Percentiles rank a stretch among this genome's conserved stretches.
Evolutionary conservation across 2,329 filamentous ascomycete species (phyloP).

Genomic region (Monilinia aucupariae): DNA sequence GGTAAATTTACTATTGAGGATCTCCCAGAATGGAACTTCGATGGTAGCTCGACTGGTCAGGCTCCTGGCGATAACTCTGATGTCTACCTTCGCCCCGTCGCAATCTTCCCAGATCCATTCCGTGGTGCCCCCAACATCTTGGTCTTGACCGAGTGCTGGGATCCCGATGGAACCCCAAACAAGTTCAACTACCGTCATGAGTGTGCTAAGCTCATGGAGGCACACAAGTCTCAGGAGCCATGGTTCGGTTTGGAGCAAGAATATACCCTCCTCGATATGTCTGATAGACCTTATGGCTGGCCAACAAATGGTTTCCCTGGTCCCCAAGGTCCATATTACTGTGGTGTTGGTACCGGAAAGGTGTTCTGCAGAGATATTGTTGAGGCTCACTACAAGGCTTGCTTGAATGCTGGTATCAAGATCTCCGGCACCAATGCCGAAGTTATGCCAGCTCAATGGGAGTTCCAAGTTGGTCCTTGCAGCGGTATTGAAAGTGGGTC

Average conservation of each 20-base stretch:
- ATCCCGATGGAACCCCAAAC: constrained; percentile 90
- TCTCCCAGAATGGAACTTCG: constrained; percentile 75
- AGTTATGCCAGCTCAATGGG: constrained; percentile 98
- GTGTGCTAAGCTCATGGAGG: constrained; percentile 81
- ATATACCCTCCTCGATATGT: constrained; percentile 85
- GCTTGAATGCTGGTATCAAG: constrained; percentile 80
- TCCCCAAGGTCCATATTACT: constrained; percentile 92
- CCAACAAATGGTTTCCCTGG: constrained; percentile 72
- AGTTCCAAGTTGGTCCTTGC: constrained; percentile 94
- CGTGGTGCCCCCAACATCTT: constrained; percentile 85
- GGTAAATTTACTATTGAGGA: constrained; percentile 47
- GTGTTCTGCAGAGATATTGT: constrained; percentile 98
- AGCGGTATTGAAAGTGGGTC: constrained; percentile 70
- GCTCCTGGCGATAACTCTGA: constrained; percentile 94
- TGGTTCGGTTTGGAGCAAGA: constrained; percentile 99
- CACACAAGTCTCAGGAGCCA: constrained; percentile 73
- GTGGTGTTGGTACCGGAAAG: constrained; percentile 94
- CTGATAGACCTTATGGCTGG: constrained; percentile 90
- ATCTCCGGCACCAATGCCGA: constrained; percentile 99
- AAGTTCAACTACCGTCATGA: constrained; percentile 98
- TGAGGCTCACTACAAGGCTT: constrained; percentile 84
- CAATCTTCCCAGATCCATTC: constrained; percentile 89
- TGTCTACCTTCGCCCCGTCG: constrained; percentile 88
- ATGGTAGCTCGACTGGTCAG: constrained; percentile 87
- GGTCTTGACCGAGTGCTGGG: constrained; percentile 92